Evolutionary conservation across 495 filamentous ascomycete species (phyloP).

Genomic region (Amniculicola lignicola): DNA sequence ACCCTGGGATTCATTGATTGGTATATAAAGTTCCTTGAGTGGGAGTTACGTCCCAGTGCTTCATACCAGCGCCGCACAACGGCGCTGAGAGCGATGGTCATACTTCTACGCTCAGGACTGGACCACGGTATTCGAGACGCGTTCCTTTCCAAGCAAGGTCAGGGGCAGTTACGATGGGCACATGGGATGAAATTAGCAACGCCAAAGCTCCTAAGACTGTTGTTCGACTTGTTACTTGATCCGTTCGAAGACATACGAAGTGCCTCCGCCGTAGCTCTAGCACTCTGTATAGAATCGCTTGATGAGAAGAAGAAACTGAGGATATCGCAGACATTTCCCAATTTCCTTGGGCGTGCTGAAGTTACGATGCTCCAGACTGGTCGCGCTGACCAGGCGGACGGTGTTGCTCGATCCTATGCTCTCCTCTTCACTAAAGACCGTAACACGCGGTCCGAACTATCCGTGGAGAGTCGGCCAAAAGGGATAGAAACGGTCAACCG

Average conservation of each 20-base stretch:
- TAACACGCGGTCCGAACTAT: neutral
- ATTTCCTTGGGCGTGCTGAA: conserved; percentile 51
- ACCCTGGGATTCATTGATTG: conserved; percentile 62
- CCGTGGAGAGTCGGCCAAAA: neutral
- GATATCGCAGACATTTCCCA: conserved; percentile 6
- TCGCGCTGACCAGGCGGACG: conserved; percentile 82
- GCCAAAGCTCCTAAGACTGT: conserved; percentile 46
- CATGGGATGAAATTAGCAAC: conserved; percentile 56
- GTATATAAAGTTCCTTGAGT: conserved; percentile 68
- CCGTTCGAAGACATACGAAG: conserved; percentile 90
- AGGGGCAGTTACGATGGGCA: conserved; percentile 49
- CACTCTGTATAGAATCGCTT: conserved; percentile 33
- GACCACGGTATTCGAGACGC: conserved; percentile 32
- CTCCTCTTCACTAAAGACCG: conserved; percentile 27
- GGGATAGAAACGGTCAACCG: conserved; percentile 1
- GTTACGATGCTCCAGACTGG: conserved; percentile 59
- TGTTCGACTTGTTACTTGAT: conserved; percentile 77
- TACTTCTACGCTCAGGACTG: conserved; percentile 58
- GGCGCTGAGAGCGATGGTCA: conserved; percentile 62
- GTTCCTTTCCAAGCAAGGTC: conserved; percentile 37
- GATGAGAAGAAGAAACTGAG: neutral
- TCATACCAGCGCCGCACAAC: conserved; percentile 87
- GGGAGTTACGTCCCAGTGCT: conserved; percentile 68
- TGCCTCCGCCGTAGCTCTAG: conserved; percentile 58
- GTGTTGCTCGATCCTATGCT: conserved; percentile 59